Conservation (phyloP, 768 basidiomycete species). For the Pluteus cervinus region DNA sequence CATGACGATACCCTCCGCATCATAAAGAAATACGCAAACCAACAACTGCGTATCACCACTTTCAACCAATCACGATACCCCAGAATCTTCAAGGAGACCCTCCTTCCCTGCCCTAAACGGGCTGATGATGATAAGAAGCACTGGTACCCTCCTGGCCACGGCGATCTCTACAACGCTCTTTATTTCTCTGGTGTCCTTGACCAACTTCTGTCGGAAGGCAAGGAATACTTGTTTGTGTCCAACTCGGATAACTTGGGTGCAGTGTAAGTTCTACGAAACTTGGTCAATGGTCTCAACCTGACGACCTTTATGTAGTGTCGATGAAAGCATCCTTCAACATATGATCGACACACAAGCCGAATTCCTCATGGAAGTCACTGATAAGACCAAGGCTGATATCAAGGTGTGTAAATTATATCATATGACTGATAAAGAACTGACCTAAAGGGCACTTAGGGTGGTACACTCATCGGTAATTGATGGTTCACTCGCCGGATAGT, state of each 20-base stretch:
- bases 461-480: conserved; percentile 67
- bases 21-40: conserved; percentile 95
- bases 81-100: conserved; percentile 83
- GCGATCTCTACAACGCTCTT: conserved; percentile 92
- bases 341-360: conserved; percentile 80
- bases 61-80: conserved; percentile 96
- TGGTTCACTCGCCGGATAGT: background rate
- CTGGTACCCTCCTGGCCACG: conserved; percentile 98
- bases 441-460: conserved; percentile 56
- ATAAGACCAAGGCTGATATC: conserved; percentile 90
- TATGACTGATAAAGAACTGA: no score
- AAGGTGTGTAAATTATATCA: conserved; percentile 20
- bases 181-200: conserved; percentile 88
- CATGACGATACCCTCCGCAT: conserved; percentile 94
- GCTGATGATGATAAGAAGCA: conserved; percentile 80
- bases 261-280: conserved; percentile 46
- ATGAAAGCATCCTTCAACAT: conserved; percentile 78
- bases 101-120: conserved; percentile 76
- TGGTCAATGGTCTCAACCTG: conserved; percentile 2
- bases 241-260: conserved; percentile 97
- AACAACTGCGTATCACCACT: conserved; percentile 86
- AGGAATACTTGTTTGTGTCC: conserved; percentile 96
- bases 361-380: conserved; percentile 93
- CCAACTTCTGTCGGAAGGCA: conserved; percentile 83
- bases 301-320: conserved; percentile 43